These are phyloP conservation scores for Angophora floribunda DNA, from an alignment of 345 rosid genomes.

Conservation along the genomic window DNA sequence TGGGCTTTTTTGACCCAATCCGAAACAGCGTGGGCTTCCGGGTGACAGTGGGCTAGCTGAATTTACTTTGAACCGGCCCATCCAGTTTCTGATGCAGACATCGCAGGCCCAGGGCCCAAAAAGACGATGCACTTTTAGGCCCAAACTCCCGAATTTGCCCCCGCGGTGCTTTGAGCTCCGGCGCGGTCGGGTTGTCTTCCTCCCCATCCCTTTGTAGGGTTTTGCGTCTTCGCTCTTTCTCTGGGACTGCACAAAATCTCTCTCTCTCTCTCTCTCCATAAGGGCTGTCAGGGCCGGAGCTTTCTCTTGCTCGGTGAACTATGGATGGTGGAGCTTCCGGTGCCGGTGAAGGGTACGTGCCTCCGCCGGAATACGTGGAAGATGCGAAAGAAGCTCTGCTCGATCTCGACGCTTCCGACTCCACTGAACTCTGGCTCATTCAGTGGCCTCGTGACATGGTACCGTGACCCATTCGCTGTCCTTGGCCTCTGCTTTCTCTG, in stretches of 20 bases:
- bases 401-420: slow-evolving; percentile 17
- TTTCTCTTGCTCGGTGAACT: neutral
- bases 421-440: slow-evolving; percentile 76
- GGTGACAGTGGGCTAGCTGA: neutral
- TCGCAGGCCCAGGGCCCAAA: too few species aligned
- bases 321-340: slow-evolving; percentile 8
- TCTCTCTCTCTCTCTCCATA: neutral
- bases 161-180: neutral
- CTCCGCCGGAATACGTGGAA: slow-evolving; percentile 29
- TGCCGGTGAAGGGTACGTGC: slow-evolving; percentile 16
- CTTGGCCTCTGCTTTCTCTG: neutral
- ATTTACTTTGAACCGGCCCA: neutral
- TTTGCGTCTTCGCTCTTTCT: neutral
- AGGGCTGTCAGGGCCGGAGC: neutral
- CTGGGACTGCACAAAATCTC: rapidly evolving
- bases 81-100: neutral
- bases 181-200: neutral
- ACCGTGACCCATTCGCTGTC: neutral
- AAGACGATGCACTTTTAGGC: neutral
- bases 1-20: neutral
- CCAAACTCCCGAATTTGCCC: neutral
- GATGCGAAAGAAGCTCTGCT: slow-evolving; percentile 25
- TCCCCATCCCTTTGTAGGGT: neutral
- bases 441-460: slow-evolving; percentile 67
- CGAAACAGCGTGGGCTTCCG: neutral